phyloP scores from a whole-genome alignment of 2,329 filamentous ascomycete species.

The Fonsecaea erecta region DNA sequence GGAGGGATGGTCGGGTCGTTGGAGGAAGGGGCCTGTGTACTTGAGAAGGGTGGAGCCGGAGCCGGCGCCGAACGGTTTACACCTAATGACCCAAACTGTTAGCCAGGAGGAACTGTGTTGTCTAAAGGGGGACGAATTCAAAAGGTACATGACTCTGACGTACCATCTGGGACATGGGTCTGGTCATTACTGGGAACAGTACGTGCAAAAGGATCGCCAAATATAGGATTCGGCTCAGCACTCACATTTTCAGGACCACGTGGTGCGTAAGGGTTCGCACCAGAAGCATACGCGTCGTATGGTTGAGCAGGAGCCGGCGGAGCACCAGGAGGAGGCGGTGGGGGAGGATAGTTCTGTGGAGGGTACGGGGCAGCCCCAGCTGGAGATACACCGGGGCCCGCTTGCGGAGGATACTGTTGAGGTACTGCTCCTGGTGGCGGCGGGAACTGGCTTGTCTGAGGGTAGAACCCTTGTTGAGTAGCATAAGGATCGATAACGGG shows the following conservation, averaged over 20 bases:
- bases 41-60: slow-evolving; percentile 34
- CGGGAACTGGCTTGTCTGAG: slow-evolving; percentile 48
- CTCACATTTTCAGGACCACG: slow-evolving; percentile 57
- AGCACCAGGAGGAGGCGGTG: slow-evolving; percentile 47
- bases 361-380: slow-evolving; percentile 32
- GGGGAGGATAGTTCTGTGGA: slow-evolving; percentile 43
- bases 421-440: slow-evolving; percentile 45
- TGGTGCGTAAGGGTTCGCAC: slow-evolving; percentile 47
- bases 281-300: slow-evolving; percentile 44
- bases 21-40: slow-evolving; percentile 28
- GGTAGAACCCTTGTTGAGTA: slow-evolving; percentile 46
- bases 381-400: slow-evolving; percentile 22
- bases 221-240: slow-evolving; percentile 44
- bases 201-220: slow-evolving; percentile 35
- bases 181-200: slow-evolving; percentile 42
- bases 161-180: slow-evolving; percentile 48
- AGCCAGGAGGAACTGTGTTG: background rate
- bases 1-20: slow-evolving; percentile 8
- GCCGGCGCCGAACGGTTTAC: slow-evolving; percentile 22
- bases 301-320: slow-evolving; percentile 39
- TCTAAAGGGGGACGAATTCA: slow-evolving; percentile 7
- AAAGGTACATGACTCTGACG: slow-evolving; percentile 41
- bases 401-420: slow-evolving; percentile 32
- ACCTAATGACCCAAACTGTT: slow-evolving; percentile 15
- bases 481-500: slow-evolving; percentile 40